Base-by-base conservation (phyloP, 192 early-diverging fungal genomes). In the Fimicolochytrium jonesii region DNA sequence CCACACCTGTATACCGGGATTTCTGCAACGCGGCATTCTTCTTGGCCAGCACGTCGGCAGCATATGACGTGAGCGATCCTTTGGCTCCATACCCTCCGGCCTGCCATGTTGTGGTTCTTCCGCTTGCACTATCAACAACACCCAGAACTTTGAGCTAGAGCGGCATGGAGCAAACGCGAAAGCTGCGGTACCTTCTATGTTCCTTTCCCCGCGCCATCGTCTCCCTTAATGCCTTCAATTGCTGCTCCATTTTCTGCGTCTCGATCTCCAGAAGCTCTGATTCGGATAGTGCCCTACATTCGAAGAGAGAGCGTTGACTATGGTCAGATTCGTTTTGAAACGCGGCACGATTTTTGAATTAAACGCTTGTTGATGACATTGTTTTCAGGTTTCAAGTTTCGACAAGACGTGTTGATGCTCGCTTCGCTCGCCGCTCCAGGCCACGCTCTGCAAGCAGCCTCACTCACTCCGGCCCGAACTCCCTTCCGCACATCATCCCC, bases 191-290 rank as follows among this genome's bases (percentile, higher is more conserved):
- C 67, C 42, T 42, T 51, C 57, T 41, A 32, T 61, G 23, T 35
- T 64, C 69, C 44, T 68, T 68, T 29, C 61, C 46, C 32, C 43
- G 45, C 6, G 61, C 69, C 6, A 70, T 23, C 13, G 69, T 45
- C 10, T 66, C 54, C n/a, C 63, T 33, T 33, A 70, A 60, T 3
- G 56, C 33, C 18, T 55, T 51, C 37, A 70, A 36, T 17, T 44
- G 69, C 64, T 70, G 49, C 44, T 70, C 69, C 63, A 70, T 66
- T 2, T 43, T 30, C 34, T 66, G 64, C 17, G 71, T 70, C 4
- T 70, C 69, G 1, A 46, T 41, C 48, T 70, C 36, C 6, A 70
- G 63, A 3, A 13, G 6, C 22, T 70, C 69, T 39, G 37, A 39
- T 17, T 39, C 37, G n/a, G n/a, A n/a, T n/a, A n/a, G n/a, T n/a